Evolutionary conservation across 495 filamentous ascomycete species (phyloP).

Genomic region (Tuber aestivum): DNA sequence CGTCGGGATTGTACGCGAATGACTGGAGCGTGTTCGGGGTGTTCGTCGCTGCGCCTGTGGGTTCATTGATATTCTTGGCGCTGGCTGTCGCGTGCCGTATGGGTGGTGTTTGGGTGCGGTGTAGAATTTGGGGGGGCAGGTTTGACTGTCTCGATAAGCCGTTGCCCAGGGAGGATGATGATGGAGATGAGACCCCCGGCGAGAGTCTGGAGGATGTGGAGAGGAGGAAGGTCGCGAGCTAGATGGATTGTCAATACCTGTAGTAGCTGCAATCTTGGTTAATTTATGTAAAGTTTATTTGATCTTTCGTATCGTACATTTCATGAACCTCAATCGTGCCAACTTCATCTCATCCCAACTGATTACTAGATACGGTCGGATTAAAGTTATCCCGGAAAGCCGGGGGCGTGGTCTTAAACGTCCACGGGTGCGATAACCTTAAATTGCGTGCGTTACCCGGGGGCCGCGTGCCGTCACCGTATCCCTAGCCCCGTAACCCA

Average conservation of each 20-base stretch:
- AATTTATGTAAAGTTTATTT: neutral
- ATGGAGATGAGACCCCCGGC: too few species aligned
- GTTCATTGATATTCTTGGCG: conserved; percentile 63
- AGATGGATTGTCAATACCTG: too few species aligned
- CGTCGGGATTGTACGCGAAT: conserved; percentile 60
- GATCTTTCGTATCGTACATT: neutral
- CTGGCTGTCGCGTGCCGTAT: conserved; percentile 55
- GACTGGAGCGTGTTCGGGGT: conserved; percentile 71
- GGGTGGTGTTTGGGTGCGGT: conserved; percentile 49
- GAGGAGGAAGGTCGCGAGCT: too few species aligned
- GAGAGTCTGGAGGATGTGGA: too few species aligned
- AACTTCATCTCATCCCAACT: neutral
- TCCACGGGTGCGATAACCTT: neutral
- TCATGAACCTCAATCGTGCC: neutral
- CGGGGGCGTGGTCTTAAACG: neutral
- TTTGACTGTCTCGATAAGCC: conserved; percentile 59
- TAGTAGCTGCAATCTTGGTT: neutral
- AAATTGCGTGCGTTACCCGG: neutral
- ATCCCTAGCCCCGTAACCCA: neutral
- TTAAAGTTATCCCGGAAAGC: neutral
- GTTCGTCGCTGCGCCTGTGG: conserved; percentile 63
- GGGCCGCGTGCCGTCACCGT: neutral
- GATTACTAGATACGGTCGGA: neutral
- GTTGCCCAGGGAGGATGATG: neutral
- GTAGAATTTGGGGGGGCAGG: conserved; percentile 50